A percentile compares a stretch with the other conserved stretches of the same genome.
Evolutionary conservation across 352 stramenopile species (phyloP).

Genomic region (Globisporangium sylvaticum): DNA sequence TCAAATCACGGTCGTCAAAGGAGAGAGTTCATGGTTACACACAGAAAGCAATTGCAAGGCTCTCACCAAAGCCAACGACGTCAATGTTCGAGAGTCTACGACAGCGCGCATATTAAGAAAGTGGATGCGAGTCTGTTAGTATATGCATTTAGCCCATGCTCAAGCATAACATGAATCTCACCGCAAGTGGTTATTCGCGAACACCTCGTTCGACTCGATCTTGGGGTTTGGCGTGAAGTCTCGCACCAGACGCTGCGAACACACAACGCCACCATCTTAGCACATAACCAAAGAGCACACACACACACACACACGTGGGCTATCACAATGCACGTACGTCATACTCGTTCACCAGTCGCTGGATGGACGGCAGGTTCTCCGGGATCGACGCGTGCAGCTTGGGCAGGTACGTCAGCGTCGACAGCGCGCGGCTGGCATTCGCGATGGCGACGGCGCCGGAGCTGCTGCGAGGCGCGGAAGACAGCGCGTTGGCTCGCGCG

Average conservation of each 20-base stretch:
- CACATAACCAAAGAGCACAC: neutral
- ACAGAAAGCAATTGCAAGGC: neutral
- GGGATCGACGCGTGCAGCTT: conserved; percentile 50
- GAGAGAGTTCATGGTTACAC: neutral
- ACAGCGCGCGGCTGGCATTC: conserved; percentile 15
- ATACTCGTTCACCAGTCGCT: conserved; percentile 38
- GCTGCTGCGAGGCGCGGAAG: neutral
- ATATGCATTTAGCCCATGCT: neutral
- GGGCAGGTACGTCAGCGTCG: conserved; percentile 42
- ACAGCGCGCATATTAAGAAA: neutral
- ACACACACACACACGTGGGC: neutral
- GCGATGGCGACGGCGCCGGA: neutral
- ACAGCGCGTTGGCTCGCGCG: neutral
- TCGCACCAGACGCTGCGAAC: conserved; percentile 31
- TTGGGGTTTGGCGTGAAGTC: conserved; percentile 38
- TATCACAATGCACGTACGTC: conserved; percentile 25
- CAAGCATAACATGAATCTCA: conserved; percentile 11
- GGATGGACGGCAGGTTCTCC: conserved; percentile 33
- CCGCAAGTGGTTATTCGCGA: conserved; percentile 72
- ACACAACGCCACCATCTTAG: neutral
- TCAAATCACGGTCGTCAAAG: neutral
- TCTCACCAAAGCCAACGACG: conserved; percentile 63
- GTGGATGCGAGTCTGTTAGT: no score
- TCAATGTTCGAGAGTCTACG: conserved; percentile 57
- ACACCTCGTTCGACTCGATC: conserved; percentile 55